These are phyloP conservation scores for Wallacemonas sp. DNA, from an alignment of 208 protist genomes.

Conservation along the genomic window DNA sequence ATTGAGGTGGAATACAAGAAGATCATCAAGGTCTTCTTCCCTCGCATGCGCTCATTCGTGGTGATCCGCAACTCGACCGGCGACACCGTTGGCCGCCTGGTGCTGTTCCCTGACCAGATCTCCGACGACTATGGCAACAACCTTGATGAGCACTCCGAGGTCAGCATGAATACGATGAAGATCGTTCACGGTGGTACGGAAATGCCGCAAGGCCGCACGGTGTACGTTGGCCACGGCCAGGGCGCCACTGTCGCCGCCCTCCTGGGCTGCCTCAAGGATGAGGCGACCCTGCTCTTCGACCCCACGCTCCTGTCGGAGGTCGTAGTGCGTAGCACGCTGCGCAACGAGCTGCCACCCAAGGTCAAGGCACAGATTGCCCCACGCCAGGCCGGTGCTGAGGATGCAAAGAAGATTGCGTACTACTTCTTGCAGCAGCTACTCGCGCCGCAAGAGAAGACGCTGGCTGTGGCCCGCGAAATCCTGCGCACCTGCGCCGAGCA, in stretches of 20 bases:
- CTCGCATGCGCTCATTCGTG: slow-evolving; percentile 35
- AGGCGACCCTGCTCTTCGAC: slow-evolving; percentile 42
- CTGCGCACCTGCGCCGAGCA: slow-evolving; percentile 3
- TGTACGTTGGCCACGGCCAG: slow-evolving; percentile 50
- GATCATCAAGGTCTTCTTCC: slow-evolving; percentile 41
- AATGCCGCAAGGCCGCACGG: slow-evolving; percentile 17
- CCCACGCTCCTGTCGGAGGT: slow-evolving; percentile 30
- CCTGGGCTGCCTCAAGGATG: slow-evolving; percentile 26
- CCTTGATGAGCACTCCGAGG: slow-evolving; percentile 47
- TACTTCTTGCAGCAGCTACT: slow-evolving; percentile 7
- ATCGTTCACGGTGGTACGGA: slow-evolving; percentile 16
- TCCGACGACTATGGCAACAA: slow-evolving; percentile 63
- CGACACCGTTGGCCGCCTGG: slow-evolving; percentile 27
- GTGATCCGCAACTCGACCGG: slow-evolving; percentile 32
- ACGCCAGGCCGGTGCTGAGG: slow-evolving; percentile 16
- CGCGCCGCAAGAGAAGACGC: background rate
- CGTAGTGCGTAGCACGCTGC: slow-evolving; percentile 30
- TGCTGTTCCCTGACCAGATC: slow-evolving; percentile 42
- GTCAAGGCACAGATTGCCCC: slow-evolving; percentile 20
- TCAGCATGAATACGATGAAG: slow-evolving; percentile 31
- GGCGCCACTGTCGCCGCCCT: slow-evolving; percentile 41
- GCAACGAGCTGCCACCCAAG: slow-evolving; percentile 21
- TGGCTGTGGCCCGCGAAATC: background rate
- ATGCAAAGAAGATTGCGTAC: slow-evolving; percentile 1
- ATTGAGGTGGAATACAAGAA: slow-evolving; percentile 41